A percentile compares a stretch with the other conserved stretches of the same genome.
Conservation (phyloP, 306 rosid species). For the Pyrus bretschneideri region DNA sequence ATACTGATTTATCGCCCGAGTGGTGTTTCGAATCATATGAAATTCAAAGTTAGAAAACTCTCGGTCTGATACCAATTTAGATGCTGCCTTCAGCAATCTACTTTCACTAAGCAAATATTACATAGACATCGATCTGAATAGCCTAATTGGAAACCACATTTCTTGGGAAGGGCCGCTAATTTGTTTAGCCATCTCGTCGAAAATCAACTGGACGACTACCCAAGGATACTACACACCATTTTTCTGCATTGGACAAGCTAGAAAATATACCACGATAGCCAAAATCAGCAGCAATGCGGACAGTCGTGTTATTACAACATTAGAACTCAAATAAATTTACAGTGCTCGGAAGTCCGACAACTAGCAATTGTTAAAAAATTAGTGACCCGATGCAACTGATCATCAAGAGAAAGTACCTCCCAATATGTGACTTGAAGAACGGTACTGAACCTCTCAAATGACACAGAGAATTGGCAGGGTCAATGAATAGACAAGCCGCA, state of each 20-base stretch:
- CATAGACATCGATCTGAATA: background rate
- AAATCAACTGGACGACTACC: background rate
- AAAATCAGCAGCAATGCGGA: background rate
- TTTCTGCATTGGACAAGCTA: background rate
- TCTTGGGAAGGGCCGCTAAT: background rate
- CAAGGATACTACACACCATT: background rate
- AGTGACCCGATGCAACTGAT: background rate
- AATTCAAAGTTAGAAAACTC: background rate
- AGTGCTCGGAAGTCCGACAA: background rate
- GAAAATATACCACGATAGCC: too few relatives aligned
- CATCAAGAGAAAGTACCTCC: too few relatives aligned
- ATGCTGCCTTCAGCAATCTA: background rate
- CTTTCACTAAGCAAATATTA: background rate
- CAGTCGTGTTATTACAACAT: background rate
- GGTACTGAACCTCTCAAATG: background rate
- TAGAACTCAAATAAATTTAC: background rate
- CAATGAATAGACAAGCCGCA: constrained; percentile 6
- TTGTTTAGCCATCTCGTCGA: background rate
- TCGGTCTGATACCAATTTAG: background rate
- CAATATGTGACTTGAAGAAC: background rate
- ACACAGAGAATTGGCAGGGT: background rate
- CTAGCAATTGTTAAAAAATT: background rate
- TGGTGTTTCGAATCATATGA: too few relatives aligned
- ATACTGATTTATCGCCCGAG: background rate
- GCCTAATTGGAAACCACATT: background rate